Evolutionary conservation across 192 early-diverging fungal species (phyloP).

Genomic region (Backusella macrospora): DNA sequence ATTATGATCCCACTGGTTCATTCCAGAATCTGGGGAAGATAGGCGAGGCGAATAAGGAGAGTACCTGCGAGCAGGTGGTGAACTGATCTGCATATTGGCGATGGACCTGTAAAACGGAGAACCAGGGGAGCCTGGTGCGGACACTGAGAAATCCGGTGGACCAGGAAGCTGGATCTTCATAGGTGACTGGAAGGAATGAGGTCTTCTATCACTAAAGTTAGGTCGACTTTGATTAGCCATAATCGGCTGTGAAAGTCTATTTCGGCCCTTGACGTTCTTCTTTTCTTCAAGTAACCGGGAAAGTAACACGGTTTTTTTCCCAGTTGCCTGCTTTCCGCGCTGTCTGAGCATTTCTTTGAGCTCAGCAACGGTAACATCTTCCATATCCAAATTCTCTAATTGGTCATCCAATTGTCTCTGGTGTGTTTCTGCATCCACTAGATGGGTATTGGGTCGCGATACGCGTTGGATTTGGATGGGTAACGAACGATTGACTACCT

Average conservation of each 20-base stretch:
- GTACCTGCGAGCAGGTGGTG: conserved; percentile 30
- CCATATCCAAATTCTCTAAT: conserved; percentile 65
- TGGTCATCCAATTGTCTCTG: conserved; percentile 63
- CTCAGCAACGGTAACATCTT: conserved; percentile 76
- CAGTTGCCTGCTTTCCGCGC: conserved; percentile 66
- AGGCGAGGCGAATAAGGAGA: conserved; percentile 30
- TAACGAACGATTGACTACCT: conserved; percentile 13
- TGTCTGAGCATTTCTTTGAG: conserved; percentile 74
- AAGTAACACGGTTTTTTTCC: conserved; percentile 72
- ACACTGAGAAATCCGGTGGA: conserved; percentile 22
- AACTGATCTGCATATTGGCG: conserved; percentile 41
- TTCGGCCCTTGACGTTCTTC: conserved; percentile 43
- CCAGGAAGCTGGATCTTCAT: conserved; percentile 25
- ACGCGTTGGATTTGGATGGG: conserved; percentile 43
- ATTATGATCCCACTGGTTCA: background rate
- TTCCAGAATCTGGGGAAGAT: conserved; percentile 27
- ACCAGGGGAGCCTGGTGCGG: conserved; percentile 22
- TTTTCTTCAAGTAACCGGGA: conserved; percentile 65
- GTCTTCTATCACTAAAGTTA: conserved; percentile 20
- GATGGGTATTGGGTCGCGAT: conserved; percentile 18
- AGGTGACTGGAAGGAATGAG: conserved; percentile 12
- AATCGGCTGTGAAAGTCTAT: conserved; percentile 20
- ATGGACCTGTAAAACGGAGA: conserved; percentile 32
- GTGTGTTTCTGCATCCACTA: conserved; percentile 51
- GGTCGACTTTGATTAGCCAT: background rate